These are phyloP conservation scores for Catunica adiposa DNA, from an alignment of 2,329 filamentous ascomycete genomes.

Conservation along the genomic window DNA sequence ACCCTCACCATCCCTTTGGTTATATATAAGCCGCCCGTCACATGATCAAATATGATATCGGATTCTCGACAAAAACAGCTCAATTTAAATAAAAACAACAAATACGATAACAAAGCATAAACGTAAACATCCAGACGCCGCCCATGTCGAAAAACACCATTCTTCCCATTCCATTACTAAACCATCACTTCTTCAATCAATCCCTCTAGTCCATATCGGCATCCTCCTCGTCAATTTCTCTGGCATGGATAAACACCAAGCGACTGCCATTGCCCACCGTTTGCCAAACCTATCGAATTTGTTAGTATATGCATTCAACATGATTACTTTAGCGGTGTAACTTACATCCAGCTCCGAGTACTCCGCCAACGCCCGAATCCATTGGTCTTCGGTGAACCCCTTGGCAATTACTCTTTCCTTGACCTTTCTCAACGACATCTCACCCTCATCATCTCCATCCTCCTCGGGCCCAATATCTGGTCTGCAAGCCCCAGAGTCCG, in stretches of 20 bases:
- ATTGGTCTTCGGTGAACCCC: slow-evolving; percentile 91
- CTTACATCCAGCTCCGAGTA: slow-evolving; percentile 81
- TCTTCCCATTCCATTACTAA: not conserved
- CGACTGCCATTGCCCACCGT: slow-evolving; percentile 53
- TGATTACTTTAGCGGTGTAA: slow-evolving; percentile 19
- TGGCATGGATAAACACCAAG: slow-evolving; percentile 51
- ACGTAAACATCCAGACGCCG: slow-evolving; percentile 7
- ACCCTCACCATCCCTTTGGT: not conserved
- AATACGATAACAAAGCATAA: not conserved
- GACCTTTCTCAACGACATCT: slow-evolving; percentile 76
- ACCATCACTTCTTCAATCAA: not conserved
- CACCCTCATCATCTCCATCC: slow-evolving; percentile 39
- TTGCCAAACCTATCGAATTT: slow-evolving; percentile 53
- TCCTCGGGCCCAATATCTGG: slow-evolving; percentile 62
- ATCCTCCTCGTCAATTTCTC: slow-evolving; percentile 32
- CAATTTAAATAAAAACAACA: slow-evolving; percentile 1
- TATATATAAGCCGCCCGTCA: not conserved
- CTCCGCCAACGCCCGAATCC: slow-evolving; percentile 71
- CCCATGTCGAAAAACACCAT: not conserved
- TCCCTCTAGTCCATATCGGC: slow-evolving; percentile 24
- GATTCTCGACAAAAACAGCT: not conserved
- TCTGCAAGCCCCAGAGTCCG: slow-evolving; percentile 71
- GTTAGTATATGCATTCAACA: slow-evolving; percentile 22
- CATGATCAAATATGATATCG: not conserved
- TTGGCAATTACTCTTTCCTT: slow-evolving; percentile 85